Evolutionary conservation across 1,139 yeast species (phyloP).

Genomic region (Entelexis sorbosivorans): DNA sequence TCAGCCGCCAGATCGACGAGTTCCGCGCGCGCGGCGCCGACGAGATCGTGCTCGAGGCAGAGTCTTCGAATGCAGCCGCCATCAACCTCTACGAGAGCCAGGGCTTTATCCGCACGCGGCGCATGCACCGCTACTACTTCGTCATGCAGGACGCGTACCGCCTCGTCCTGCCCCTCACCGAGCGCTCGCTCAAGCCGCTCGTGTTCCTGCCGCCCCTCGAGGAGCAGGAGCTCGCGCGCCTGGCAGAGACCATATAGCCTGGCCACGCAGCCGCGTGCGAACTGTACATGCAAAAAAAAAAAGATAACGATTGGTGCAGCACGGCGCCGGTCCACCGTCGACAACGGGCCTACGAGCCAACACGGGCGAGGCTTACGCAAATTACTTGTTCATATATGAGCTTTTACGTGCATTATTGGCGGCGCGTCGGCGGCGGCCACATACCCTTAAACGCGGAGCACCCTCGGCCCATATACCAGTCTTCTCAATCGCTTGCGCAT

Average conservation of each 20-base stretch:
- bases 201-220: constrained; percentile 18
- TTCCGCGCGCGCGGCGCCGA: constrained; percentile 61
- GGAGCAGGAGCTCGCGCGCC: background rate
- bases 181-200: constrained; percentile 27
- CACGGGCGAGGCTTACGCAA: too few species aligned
- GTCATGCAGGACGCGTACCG: constrained; percentile 90
- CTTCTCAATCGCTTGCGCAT: too few species aligned
- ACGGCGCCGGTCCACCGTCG: too few species aligned
- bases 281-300: too few species aligned
- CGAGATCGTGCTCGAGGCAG: constrained; percentile 86
- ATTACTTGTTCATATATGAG: too few species aligned
- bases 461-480: too few species aligned
- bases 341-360: too few species aligned
- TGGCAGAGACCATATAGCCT: constrained; percentile 9
- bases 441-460: too few species aligned
- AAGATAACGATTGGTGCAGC: too few species aligned
- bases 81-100: constrained; percentile 66
- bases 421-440: too few species aligned
- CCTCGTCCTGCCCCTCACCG: constrained; percentile 56
- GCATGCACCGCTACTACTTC: constrained; percentile 75
- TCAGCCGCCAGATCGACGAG: constrained; percentile 49
- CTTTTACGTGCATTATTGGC: too few species aligned
- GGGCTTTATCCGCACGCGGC: constrained; percentile 73
- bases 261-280: too few species aligned
- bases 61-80: constrained; percentile 71